Base-by-base conservation (phyloP, 1,284 basidiomycete species). In the Cryptococcus sp. region DNA sequence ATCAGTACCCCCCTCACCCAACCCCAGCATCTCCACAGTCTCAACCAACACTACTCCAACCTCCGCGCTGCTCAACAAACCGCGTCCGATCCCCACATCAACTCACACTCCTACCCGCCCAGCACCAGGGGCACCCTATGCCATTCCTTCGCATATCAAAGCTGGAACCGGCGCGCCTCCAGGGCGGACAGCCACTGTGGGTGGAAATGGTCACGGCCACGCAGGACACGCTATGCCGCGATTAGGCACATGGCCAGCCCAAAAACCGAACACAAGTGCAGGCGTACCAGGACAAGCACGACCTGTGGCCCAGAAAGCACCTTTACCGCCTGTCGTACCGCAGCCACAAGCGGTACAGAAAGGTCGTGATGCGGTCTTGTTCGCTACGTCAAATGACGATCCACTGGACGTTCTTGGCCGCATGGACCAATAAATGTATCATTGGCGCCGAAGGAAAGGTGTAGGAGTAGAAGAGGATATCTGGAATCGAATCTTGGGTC, bases 331-430 rank as follows among this genome's bases (percentile, higher is more conserved):
- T 25, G 50, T 57, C 7, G 40, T 47, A 27, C 59, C 56, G 16
- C 69, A 57, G 40, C 61, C 56, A 44, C 58, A 60, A 11, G 69
- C 69, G 0, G 66, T 73, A 10, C 69, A 70, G 53, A 67, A 69
- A 20, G 73, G 73, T n/a, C 62, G 71, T 23, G 73, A 75, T 54
- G 73, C 73, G 6, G 73, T 75, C 5, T 57, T 75, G 23, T 75
- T 73, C 53, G 57, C 69, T 40, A 68, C 66, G 35, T 44, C 65
- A 10, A 53, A 55, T 7, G 56, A 60, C 20, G 62, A 64, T 50
- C 62, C 62, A 10, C 58, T 64, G 56, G 62, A 64, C 19, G 54
- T 64, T 7, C 49, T 61, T 41, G 51, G 59, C 19, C 47, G 62
- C 41, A 64, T 64, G 62, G 59, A 61, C 25, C 49, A 54, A 52